These are phyloP conservation scores for Cymbopogon flexuosus DNA, from an alignment of 202 grass and related monocot species.

Conservation along the genomic window DNA sequence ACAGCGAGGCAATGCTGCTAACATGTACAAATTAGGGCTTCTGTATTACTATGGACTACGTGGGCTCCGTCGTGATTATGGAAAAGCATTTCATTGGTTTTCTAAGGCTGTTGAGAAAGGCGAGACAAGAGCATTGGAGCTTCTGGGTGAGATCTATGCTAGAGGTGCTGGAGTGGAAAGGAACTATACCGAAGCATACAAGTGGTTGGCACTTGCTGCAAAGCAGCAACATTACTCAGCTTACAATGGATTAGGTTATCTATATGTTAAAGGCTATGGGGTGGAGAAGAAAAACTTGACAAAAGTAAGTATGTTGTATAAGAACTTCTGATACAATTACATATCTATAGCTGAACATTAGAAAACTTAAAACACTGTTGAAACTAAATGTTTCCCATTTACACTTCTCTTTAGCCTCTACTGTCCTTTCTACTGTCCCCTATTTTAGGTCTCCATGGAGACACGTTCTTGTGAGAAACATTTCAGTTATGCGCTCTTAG, in stretches of 20 bases:
- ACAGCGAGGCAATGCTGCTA: conserved; percentile 61
- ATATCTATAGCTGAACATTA: background rate
- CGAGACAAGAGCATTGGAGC: conserved; percentile 63
- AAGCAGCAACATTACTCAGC: conserved; percentile 89
- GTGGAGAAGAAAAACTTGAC: conserved; percentile 91
- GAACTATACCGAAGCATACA: conserved; percentile 92
- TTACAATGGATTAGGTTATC: conserved; percentile 96
- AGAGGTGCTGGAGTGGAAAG: conserved; percentile 90
- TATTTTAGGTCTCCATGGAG: background rate
- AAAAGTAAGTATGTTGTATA: conserved; percentile 55
- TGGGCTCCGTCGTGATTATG: conserved; percentile 72
- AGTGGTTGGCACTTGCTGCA: conserved; percentile 73
- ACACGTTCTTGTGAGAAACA: background rate
- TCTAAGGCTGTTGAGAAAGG: conserved; percentile 83
- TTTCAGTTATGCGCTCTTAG: background rate
- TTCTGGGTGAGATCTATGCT: conserved; percentile 93
- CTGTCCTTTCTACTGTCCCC: background rate
- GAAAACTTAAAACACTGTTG: background rate
- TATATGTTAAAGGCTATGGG: conserved; percentile 96
- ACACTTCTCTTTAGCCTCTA: background rate
- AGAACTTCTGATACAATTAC: conserved; percentile 6
- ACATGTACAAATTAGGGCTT: conserved; percentile 86
- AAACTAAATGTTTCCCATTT: conserved; percentile 14
- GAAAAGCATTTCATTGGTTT: conserved; percentile 84
- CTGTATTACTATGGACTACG: conserved; percentile 92